These are phyloP conservation scores for Rhizophagus clarus DNA, from an alignment of 192 early-diverging fungal species.

Conservation along the genomic window DNA sequence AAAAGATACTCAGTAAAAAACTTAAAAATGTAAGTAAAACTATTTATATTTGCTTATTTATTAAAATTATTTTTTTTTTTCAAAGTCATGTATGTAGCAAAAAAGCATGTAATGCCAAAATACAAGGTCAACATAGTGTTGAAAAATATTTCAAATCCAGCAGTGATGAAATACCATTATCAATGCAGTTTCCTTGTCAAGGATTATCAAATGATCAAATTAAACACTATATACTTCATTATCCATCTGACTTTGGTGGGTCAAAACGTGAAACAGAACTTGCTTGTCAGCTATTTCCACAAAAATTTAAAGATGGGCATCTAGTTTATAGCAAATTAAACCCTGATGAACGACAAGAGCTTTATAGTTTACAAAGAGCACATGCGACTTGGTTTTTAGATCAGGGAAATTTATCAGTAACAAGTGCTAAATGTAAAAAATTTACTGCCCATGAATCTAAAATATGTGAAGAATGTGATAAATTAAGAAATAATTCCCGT, in stretches of 20 bases:
- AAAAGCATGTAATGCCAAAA: neutral
- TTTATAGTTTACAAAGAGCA: no score
- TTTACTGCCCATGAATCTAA: no score
- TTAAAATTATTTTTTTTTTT: neutral
- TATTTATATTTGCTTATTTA: neutral
- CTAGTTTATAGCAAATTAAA: no score
- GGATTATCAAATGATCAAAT: neutral
- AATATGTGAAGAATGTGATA: no score
- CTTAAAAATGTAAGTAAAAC: neutral
- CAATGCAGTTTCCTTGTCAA: neutral
- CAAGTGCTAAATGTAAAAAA: no score
- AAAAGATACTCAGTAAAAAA: neutral
- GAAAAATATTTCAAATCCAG: neutral
- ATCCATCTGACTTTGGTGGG: neutral
- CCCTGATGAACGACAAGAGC: no score
- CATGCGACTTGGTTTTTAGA: no score
- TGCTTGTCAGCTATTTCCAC: no score
- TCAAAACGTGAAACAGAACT: no score
- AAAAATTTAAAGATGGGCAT: no score
- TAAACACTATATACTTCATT: neutral
- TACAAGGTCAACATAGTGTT: neutral
- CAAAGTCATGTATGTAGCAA: neutral
- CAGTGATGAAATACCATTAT: neutral
- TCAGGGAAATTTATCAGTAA: no score
- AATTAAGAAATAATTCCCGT: no score